Evolutionary conservation across 495 filamentous ascomycete genomes (phyloP).

Genomic region (Rhypophila decipiens): DNA sequence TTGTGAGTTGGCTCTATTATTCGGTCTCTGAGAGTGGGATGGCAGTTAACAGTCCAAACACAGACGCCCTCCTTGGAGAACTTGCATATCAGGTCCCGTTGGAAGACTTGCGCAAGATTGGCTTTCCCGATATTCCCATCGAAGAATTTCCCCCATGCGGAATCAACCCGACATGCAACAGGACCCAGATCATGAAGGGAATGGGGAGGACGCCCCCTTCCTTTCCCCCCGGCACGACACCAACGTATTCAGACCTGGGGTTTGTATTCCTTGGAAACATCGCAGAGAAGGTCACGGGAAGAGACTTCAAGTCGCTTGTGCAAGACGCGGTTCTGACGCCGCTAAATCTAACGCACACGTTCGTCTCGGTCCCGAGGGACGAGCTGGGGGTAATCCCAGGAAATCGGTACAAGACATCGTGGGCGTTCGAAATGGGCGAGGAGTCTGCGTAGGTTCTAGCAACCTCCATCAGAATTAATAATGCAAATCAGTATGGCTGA

Average conservation of each 20-base stretch:
- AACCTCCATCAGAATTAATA: no score
- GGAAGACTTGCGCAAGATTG: conserved; percentile 16
- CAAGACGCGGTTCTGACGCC: conserved; percentile 32
- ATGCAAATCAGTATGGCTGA: no score
- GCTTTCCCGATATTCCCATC: conserved; percentile 31
- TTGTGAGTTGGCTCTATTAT: conserved; percentile 17
- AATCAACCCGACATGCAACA: conserved; percentile 27
- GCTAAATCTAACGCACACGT: conserved; percentile 38
- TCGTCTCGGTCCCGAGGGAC: conserved; percentile 24
- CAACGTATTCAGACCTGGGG: conserved; percentile 34
- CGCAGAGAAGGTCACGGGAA: conserved; percentile 32
- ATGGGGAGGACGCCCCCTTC: conserved; percentile 29
- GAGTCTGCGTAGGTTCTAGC: conserved; percentile 28
- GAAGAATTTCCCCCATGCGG: conserved; percentile 41
- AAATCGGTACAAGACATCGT: conserved; percentile 16
- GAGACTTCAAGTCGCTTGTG: conserved; percentile 30
- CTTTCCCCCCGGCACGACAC: conserved; percentile 29
- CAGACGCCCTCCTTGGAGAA: conserved; percentile 36
- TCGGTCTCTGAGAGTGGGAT: not conserved
- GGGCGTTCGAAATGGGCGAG: conserved; percentile 28
- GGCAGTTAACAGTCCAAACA: not conserved
- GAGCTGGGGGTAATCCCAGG: conserved; percentile 32
- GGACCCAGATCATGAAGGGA: conserved; percentile 34
- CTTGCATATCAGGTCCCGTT: conserved; percentile 31
- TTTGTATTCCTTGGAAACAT: conserved; percentile 33